Conservation (phyloP, 768 basidiomycete species). For the Panaeolus cyanescens region DNA sequence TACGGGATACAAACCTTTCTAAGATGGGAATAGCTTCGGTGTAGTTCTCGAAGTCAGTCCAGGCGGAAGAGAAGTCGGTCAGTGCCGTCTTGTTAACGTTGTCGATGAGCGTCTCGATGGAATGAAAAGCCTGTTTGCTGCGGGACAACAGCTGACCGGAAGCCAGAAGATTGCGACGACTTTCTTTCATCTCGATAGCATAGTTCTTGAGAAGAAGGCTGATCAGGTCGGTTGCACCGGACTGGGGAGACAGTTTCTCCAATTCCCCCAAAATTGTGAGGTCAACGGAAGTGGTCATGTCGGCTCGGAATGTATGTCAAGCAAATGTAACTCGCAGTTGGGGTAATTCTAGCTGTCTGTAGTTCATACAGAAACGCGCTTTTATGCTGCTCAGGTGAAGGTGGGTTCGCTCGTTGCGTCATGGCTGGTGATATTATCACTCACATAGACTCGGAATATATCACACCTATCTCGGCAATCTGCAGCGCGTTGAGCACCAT, state of each 20-base stretch:
- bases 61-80: not conserved
- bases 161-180: conserved; percentile 16
- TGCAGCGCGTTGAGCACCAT: too few species aligned
- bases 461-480: too few species aligned
- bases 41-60: conserved; percentile 15
- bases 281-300: not conserved
- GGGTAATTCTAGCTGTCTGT: too few species aligned
- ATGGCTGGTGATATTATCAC: too few species aligned
- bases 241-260: not conserved
- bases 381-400: too few species aligned
- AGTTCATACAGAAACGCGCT: too few species aligned
- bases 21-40: conserved; percentile 19
- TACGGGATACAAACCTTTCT: conserved; percentile 13
- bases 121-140: conserved; percentile 19
- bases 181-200: conserved; percentile 12
- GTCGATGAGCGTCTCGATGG: conserved; percentile 18
- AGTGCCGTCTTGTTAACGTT: conserved; percentile 11
- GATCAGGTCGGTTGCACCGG: conserved; percentile 21
- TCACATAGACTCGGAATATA: too few species aligned
- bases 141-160: conserved; percentile 15
- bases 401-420: too few species aligned
- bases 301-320: too few species aligned
- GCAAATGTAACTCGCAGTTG: too few species aligned
- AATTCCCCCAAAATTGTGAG: not conserved
- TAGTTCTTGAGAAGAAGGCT: conserved; percentile 18